Percentiles rank a stretch among this genome's conserved stretches.
These are phyloP conservation scores for Dactylonectria macrodidyma DNA, from an alignment of 2,329 filamentous ascomycete species.

Conservation along the genomic window DNA sequence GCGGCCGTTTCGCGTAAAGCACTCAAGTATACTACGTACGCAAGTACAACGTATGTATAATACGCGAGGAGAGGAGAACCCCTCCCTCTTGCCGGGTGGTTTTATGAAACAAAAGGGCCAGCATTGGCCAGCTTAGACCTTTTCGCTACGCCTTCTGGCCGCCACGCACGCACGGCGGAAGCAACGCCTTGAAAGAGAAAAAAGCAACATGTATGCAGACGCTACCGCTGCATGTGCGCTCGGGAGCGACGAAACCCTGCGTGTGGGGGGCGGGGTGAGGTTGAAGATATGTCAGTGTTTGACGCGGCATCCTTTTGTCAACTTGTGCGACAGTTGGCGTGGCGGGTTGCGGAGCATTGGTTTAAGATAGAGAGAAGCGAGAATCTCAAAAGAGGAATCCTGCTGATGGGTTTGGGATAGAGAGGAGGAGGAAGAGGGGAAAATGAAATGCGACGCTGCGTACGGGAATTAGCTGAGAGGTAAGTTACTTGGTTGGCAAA, in stretches of 20 bases:
- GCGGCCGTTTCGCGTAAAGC: background rate
- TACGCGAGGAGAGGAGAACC: background rate
- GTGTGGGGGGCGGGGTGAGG: background rate
- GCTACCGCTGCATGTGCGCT: background rate
- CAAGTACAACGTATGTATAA: background rate
- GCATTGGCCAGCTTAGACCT: background rate
- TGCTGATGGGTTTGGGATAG: background rate
- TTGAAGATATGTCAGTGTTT: constrained; percentile 10
- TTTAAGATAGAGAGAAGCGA: constrained; percentile 9
- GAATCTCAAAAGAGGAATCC: no score
- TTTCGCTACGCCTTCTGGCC: background rate
- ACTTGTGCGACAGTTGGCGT: constrained; percentile 13
- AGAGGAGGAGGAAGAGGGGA: background rate
- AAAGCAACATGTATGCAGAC: background rate
- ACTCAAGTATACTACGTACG: background rate
- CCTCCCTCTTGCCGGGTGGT: background rate
- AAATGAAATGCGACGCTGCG: background rate
- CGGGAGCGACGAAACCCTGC: background rate
- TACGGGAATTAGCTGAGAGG: background rate
- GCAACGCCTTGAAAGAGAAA: background rate
- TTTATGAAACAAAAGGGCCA: background rate
- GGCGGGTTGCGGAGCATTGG: background rate
- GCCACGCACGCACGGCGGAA: background rate
- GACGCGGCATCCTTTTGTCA: constrained; percentile 2
- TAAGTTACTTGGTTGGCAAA: background rate